Evolutionary conservation across 2,329 filamentous ascomycete species (phyloP).

Genomic region (Trichoderma pleuroti): DNA sequence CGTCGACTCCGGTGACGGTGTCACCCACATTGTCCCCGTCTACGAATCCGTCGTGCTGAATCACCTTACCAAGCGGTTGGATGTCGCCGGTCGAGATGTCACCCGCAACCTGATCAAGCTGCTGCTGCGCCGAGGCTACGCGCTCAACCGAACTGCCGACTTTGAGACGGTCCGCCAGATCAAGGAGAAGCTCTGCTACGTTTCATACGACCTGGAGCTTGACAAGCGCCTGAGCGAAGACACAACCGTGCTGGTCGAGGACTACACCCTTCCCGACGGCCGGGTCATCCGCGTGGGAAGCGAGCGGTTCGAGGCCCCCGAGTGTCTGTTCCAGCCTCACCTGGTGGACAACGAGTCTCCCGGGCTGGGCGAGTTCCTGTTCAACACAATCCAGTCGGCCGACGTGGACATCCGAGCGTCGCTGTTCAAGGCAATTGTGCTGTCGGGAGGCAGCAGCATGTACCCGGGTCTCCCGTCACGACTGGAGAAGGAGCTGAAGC

Average conservation of each 20-base stretch:
- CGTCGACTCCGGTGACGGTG: constrained; percentile 95
- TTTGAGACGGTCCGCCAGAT: constrained; percentile 99
- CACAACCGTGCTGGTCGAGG: constrained; percentile 94
- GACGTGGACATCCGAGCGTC: constrained; percentile 93
- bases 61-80: constrained; percentile 88
- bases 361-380: constrained; percentile 93
- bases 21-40: constrained; percentile 97
- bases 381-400: constrained; percentile 96
- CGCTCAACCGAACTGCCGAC: constrained; percentile 95
- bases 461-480: constrained; percentile 93
- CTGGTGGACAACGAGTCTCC: constrained; percentile 96
- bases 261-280: constrained; percentile 94
- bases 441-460: constrained; percentile 98
- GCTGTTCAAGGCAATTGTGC: constrained; percentile 94
- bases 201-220: constrained; percentile 94
- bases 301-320: constrained; percentile 95
- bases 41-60: constrained; percentile 98
- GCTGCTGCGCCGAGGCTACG: constrained; percentile 88
- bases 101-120: constrained; percentile 98
- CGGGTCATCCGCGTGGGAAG: constrained; percentile 94
- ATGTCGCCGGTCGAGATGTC: constrained; percentile 94
- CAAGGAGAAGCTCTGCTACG: constrained; percentile 99
- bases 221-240: constrained; percentile 96
- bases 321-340: constrained; percentile 98
- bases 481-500: constrained; percentile 97